These are phyloP conservation scores for Kluyveromyces lactis DNA, from an alignment of 805 yeast genomes.

Conservation along the genomic window DNA sequence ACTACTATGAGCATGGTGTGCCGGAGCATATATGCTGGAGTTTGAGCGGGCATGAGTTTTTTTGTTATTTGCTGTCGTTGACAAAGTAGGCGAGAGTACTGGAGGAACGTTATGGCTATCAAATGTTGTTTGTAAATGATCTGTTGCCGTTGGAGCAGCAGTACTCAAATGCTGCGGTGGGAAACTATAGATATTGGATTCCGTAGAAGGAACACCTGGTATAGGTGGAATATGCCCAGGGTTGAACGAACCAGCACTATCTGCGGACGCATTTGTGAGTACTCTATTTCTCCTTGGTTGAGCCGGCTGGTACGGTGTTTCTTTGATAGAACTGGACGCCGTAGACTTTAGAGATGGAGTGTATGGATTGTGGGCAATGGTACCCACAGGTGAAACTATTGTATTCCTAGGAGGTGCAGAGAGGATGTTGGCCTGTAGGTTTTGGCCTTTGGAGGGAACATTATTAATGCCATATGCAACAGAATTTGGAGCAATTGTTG, in stretches of 20 bases:
- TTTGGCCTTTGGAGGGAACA: neutral
- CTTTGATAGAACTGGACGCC: neutral
- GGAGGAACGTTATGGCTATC: constrained; percentile 6
- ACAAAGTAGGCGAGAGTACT: constrained; percentile 8
- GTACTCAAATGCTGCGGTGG: constrained; percentile 6
- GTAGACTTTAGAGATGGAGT: neutral
- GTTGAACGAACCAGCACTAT: constrained; percentile 6
- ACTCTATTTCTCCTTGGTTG: constrained; percentile 15
- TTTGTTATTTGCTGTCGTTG: constrained; percentile 11
- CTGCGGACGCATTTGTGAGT: constrained; percentile 19
- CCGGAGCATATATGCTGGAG: constrained; percentile 28
- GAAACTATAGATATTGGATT: constrained; percentile 7
- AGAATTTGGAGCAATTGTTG: no score
- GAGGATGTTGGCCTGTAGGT: no score
- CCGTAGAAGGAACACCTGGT: neutral
- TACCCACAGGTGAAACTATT: no score
- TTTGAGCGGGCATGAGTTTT: constrained; percentile 24
- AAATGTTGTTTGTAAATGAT: neutral
- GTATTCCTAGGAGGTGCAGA: no score
- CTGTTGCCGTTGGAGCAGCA: neutral
- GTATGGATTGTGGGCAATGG: constrained; percentile 1
- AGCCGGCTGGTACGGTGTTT: neutral
- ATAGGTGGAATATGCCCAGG: neutral
- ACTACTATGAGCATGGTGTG: constrained; percentile 21
- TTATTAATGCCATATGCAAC: neutral